phyloP scores from a whole-genome alignment of 129 eudicot species.

The Heracleum sosnowskyi region DNA sequence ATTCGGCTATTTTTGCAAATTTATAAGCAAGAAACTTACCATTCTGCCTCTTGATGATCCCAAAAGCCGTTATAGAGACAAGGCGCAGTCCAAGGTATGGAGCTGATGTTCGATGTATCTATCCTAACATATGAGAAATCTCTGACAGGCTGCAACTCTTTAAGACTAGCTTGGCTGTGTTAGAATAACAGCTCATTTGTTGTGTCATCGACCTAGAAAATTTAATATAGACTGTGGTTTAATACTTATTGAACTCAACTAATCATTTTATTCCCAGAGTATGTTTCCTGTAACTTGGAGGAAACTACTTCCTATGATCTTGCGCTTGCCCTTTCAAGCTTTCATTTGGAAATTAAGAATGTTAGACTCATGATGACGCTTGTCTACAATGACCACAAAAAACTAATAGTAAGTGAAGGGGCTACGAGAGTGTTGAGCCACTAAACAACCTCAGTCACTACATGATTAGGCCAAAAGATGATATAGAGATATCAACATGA shows the following conservation, averaged over 20 bases:
- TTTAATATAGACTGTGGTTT: neutral
- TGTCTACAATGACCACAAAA: no score
- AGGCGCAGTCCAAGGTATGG: neutral
- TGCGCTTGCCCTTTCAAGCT: no score
- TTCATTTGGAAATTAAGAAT: no score
- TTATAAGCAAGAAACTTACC: neutral
- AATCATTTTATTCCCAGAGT: neutral
- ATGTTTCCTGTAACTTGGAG: no score
- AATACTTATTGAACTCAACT: neutral
- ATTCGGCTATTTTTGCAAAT: no score
- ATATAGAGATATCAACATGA: no score
- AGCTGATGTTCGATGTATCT: neutral
- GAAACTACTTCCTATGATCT: no score
- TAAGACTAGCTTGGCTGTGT: neutral
- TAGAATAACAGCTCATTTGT: neutral
- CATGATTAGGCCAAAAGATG: no score
- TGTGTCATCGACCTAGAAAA: neutral
- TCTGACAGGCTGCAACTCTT: neutral
- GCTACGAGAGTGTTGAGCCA: no score
- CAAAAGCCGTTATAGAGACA: conserved; percentile 10
- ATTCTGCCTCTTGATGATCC: conserved; percentile 16
- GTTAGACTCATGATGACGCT: no score
- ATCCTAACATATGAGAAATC: neutral
- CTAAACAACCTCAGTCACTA: no score
- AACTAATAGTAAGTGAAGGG: no score